A percentile compares a stretch with the other conserved stretches of the same genome.
These are phyloP conservation scores for Sporothrix curviconia DNA, from an alignment of 2,329 filamentous ascomycete species.

Conservation along the genomic window DNA sequence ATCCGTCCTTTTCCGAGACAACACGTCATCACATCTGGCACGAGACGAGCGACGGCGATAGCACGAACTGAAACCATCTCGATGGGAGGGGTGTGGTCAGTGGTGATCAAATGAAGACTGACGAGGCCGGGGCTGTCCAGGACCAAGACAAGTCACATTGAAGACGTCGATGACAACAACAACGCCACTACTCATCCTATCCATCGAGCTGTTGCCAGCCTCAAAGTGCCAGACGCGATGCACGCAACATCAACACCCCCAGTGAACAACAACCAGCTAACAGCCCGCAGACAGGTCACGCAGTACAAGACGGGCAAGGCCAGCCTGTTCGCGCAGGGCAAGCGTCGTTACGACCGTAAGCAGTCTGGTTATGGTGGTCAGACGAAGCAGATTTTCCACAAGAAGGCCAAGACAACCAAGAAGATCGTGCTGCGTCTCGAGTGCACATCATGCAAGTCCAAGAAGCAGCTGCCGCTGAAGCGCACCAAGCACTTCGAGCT, in stretches of 20 bases:
- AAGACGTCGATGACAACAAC: too few relatives aligned
- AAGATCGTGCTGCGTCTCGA: constrained; percentile 98
- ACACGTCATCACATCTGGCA: background rate
- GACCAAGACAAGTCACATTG: too few relatives aligned
- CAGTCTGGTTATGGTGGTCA: constrained; percentile 99
- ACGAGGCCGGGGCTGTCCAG: too few relatives aligned
- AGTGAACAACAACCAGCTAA: background rate
- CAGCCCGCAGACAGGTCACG: constrained; percentile 58
- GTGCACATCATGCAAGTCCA: constrained; percentile 96
- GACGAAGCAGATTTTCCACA: constrained; percentile 99
- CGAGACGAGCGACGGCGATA: background rate
- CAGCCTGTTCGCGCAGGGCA: constrained; percentile 64
- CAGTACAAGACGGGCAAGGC: constrained; percentile 59
- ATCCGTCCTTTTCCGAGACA: background rate
- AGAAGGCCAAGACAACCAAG: constrained; percentile 99
- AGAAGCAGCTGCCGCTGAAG: constrained; percentile 96
- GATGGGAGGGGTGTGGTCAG: background rate
- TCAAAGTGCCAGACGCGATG: background rate
- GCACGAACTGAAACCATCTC: background rate
- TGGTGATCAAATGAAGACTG: background rate
- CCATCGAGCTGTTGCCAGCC: too few relatives aligned
- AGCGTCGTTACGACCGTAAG: constrained; percentile 88
- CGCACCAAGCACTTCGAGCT: constrained; percentile 99
- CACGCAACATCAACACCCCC: background rate
- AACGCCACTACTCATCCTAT: too few relatives aligned